Evolutionary conservation across 2,329 filamentous ascomycete genomes (phyloP).

Genomic region (Pseudodiploospora longispora): DNA sequence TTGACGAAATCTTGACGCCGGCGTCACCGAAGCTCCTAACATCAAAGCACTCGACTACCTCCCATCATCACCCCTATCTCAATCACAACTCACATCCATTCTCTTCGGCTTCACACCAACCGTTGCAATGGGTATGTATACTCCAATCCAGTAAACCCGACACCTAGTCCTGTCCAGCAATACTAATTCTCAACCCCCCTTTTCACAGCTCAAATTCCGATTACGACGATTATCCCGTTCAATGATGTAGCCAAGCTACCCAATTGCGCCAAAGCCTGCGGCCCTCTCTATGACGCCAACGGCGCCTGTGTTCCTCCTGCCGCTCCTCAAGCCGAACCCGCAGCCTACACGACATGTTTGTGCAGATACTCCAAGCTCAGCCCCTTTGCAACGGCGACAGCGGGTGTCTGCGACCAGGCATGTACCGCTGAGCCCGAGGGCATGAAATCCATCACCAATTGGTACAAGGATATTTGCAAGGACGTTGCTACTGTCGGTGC

Average conservation of each 20-base stretch:
- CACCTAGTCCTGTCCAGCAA: too few species aligned
- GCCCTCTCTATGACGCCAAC: conserved; percentile 60
- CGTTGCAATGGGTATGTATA: too few species aligned
- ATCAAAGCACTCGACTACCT: background rate
- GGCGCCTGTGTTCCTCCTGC: conserved; percentile 58
- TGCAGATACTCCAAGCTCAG: conserved; percentile 56
- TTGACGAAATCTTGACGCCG: too few species aligned
- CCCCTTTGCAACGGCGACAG: conserved; percentile 46
- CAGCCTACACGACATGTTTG: conserved; percentile 62
- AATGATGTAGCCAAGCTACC: conserved; percentile 40
- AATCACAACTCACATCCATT: background rate
- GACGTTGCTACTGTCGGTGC: conserved; percentile 18
- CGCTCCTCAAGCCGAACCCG: conserved; percentile 36
- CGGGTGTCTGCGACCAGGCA: conserved; percentile 53
- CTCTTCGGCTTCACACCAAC: background rate
- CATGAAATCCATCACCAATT: conserved; percentile 52
- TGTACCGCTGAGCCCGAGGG: conserved; percentile 43
- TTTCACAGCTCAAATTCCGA: conserved; percentile 8
- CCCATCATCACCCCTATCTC: background rate
- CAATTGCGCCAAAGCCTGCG: conserved; percentile 52
- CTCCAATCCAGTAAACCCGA: too few species aligned
- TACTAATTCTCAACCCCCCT: background rate
- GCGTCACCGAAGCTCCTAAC: background rate
- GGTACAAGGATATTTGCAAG: conserved; percentile 62
- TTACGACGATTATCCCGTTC: conserved; percentile 50